These are phyloP conservation scores for Amanita brunnescens DNA, from an alignment of 768 basidiomycete species.

Conservation along the genomic window DNA sequence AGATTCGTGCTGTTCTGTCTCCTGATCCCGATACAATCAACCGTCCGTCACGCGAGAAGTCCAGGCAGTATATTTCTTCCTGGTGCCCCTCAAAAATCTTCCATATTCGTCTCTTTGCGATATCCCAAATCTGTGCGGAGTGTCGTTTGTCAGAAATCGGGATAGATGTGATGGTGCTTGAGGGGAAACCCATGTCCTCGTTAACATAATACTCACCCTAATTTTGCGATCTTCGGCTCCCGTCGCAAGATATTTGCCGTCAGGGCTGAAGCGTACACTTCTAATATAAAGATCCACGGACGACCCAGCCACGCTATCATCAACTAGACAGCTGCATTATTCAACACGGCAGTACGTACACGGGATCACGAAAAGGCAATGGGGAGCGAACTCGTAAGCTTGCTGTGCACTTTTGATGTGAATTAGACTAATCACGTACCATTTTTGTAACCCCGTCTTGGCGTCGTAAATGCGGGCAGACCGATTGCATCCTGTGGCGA, in stretches of 20 bases:
- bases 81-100: slow-evolving; percentile 75
- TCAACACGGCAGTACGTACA: slow-evolving; percentile 24
- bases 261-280: slow-evolving; percentile 90
- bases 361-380: slow-evolving; percentile 2
- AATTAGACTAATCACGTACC: slow-evolving; percentile 38
- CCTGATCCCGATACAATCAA: slow-evolving; percentile 78
- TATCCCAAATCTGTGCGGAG: slow-evolving; percentile 74
- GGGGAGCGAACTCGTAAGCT: slow-evolving; percentile 2
- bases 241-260: slow-evolving; percentile 88
- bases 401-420: neutral
- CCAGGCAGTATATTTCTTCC: slow-evolving; percentile 90
- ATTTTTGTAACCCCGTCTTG: slow-evolving; percentile 77
- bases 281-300: slow-evolving; percentile 85
- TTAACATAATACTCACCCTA: slow-evolving; percentile 45
- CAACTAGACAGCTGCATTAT: slow-evolving; percentile 37
- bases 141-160: neutral
- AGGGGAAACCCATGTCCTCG: neutral
- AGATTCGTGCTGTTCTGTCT: slow-evolving; percentile 36
- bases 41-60: slow-evolving; percentile 71
- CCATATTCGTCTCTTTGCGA: slow-evolving; percentile 62
- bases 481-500: slow-evolving; percentile 90
- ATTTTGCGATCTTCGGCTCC: slow-evolving; percentile 94
- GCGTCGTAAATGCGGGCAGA: slow-evolving; percentile 95
- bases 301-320: slow-evolving; percentile 67
- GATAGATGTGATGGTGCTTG: neutral